These are phyloP conservation scores for Acrodontium crateriforme DNA, from an alignment of 2,329 filamentous ascomycete genomes.

Conservation along the genomic window DNA sequence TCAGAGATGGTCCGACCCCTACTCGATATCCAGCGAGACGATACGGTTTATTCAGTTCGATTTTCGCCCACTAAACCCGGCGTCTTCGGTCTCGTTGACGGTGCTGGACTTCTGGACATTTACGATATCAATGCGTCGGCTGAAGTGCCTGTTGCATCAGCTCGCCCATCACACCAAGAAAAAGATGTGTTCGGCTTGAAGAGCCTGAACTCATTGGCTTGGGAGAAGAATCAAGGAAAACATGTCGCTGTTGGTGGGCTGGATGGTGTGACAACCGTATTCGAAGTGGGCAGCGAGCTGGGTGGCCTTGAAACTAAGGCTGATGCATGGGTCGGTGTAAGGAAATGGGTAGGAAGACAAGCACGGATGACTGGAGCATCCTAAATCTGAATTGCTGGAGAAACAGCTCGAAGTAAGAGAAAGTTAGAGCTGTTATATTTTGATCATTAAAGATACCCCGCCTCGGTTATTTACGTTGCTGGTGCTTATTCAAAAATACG, in stretches of 20 bases:
- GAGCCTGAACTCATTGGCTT: conserved; percentile 86
- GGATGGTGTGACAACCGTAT: conserved; percentile 79
- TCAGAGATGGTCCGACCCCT: conserved; percentile 42
- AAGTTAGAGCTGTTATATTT: too few relatives aligned
- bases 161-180: conserved; percentile 30
- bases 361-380: conserved; percentile 13
- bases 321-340: conserved; percentile 88
- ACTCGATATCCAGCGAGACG: conserved; percentile 83
- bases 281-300: conserved; percentile 72
- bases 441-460: too few relatives aligned
- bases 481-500: conserved; percentile 6
- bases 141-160: conserved; percentile 76
- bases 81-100: conserved; percentile 89
- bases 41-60: conserved; percentile 88
- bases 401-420: too few relatives aligned
- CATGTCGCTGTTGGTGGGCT: conserved; percentile 81
- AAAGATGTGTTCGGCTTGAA: conserved; percentile 35
- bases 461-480: too few relatives aligned
- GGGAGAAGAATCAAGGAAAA: conserved; percentile 82
- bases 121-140: conserved; percentile 91
- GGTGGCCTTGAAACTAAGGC: conserved; percentile 70
- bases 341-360: conserved; percentile 60
- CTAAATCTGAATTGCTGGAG: too few relatives aligned
- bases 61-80: conserved; percentile 93
- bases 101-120: conserved; percentile 78